phyloP scores from a whole-genome alignment of 1,139 yeast species.

The Groenewaldozyma sp. region DNA sequence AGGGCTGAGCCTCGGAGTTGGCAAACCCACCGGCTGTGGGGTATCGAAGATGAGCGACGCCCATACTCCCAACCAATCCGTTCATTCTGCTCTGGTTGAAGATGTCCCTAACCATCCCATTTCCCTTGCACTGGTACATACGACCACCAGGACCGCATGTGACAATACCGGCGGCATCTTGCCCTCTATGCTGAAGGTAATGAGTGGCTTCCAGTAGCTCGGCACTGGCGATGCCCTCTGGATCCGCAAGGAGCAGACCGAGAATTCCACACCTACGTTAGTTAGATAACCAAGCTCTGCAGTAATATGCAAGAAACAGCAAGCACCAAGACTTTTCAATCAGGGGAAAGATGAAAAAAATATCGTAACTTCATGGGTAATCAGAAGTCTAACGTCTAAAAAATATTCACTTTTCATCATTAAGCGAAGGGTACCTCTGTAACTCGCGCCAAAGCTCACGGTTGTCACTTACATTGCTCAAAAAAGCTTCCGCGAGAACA shows the following conservation, averaged over 20 bases:
- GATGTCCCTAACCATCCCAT: constrained; percentile 97
- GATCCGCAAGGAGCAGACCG: constrained; percentile 79
- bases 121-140: constrained; percentile 94
- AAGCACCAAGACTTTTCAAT: not conserved
- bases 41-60: constrained; percentile 86
- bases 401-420: constrained; percentile 15
- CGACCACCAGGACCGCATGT: constrained; percentile 94
- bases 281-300: constrained; percentile 1
- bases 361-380: constrained; percentile 30
- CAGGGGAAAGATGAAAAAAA: constrained; percentile 1
- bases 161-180: constrained; percentile 98
- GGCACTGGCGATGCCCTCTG: constrained; percentile 64
- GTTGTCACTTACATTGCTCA: too few relatives aligned
- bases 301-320: not conserved
- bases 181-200: constrained; percentile 95
- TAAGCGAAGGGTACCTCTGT: not conserved
- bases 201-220: constrained; percentile 90
- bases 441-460: too few relatives aligned
- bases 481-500: too few relatives aligned
- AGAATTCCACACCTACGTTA: constrained; percentile 74
- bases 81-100: constrained; percentile 75
- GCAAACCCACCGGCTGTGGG: constrained; percentile 99
- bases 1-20: constrained; percentile 97
- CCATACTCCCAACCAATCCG: constrained; percentile 87
- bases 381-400: constrained; percentile 49